Base-by-base conservation (phyloP, 2,329 filamentous ascomycete species). In the Aspergillus sp. region DNA sequence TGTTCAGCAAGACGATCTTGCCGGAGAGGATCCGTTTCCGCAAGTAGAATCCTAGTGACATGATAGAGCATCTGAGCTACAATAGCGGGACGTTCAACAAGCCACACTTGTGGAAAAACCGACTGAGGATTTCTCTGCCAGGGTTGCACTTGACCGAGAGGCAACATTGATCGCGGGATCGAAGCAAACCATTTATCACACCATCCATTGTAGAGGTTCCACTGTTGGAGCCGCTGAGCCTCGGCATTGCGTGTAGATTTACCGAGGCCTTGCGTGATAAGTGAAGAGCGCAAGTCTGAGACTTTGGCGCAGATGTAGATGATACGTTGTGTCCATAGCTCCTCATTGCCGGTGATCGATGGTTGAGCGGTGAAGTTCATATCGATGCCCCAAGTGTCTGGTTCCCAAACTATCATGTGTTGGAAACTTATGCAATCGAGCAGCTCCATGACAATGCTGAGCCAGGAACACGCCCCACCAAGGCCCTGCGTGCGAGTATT, bases 371-470 rank as follows among this genome's bases (percentile, higher is more conserved):
- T 76, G 66, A 95, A 89, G 65, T 89, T 84, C 81, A 95, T 86
- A 66, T 96, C 88, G 17, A 97, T 81, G 1, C 90, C 90, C 93
- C 93, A 97, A 11, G 90, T 86, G 65, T 96, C 91, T 0, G 92
- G 93, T 54, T 96, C 87, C 91, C 92, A 96, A 1, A 90, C 87
- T 12, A 91, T 86, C 63, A 87, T 84, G 89, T 90, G 96, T 70
- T 93, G 92, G 74, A 91, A 91, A 14, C 3, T 27, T 63, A 91
- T 88, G 72, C 92, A 96, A 62, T 87, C 91, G 27, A 97, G 80
- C n/a, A 97, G 81, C 71, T 98, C 93, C 82, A 96, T 89, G 15
- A 89, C 89, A 15, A 96, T 87, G 66, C 96, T 96, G 39, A 97
- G 80, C 93, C 93, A 97, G 76, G 97, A 97, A 73, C 93, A 97